Conservation (phyloP, 345 rosid genomes). For the Gossypium australe region DNA sequence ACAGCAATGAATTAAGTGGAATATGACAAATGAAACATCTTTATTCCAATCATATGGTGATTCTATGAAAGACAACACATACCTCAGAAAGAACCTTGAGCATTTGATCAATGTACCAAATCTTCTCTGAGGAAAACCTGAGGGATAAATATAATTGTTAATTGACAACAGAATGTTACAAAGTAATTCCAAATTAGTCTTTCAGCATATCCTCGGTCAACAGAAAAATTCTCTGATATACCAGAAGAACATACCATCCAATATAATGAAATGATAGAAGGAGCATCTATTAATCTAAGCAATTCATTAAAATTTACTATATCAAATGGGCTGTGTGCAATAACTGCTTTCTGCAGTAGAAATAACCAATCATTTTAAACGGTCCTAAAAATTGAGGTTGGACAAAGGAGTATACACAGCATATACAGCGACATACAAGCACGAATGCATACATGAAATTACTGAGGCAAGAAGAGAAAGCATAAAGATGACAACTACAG, state of each 20-base stretch:
- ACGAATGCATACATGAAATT: background rate
- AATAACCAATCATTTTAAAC: background rate
- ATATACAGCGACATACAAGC: background rate
- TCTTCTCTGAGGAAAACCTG: constrained; percentile 95
- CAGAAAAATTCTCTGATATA: background rate
- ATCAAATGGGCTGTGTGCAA: background rate
- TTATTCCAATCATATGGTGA: background rate
- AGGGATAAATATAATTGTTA: constrained; percentile 26
- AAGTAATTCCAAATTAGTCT: background rate
- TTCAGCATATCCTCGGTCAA: background rate
- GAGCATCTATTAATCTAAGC: background rate
- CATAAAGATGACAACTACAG: background rate
- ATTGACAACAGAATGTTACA: constrained; percentile 7
- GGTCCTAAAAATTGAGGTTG: background rate
- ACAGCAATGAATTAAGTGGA: background rate
- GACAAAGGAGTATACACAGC: background rate
- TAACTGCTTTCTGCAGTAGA: background rate
- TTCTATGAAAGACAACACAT: constrained; percentile 11
- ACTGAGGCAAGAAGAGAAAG: background rate
- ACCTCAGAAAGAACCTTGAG: constrained; percentile 98
- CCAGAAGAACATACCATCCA: background rate
- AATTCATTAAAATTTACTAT: background rate
- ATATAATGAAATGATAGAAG: constrained; percentile 2
- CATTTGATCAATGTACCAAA: constrained; percentile 99
- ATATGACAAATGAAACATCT: background rate